Conservation (phyloP, 257 asterid species). For the Lycium ferocissimum region DNA sequence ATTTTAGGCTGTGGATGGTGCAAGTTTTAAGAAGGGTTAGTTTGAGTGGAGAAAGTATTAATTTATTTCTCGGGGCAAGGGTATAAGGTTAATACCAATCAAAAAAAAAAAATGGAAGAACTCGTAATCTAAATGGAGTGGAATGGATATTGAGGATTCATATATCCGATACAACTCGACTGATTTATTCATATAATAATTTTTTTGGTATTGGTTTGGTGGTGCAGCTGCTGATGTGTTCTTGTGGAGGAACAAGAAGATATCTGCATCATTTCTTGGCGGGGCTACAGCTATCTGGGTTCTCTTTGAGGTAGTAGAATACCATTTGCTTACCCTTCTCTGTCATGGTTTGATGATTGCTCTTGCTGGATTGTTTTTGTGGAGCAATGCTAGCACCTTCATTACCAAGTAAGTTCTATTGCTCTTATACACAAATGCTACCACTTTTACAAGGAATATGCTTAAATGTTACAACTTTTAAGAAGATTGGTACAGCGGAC, state of each 20-base stretch:
- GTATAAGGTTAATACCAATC: no score
- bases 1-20: not conserved
- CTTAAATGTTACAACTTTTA: not conserved
- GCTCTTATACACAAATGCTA: not conserved
- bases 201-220: constrained; percentile 7
- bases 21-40: no score
- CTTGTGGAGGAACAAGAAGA: constrained; percentile 89
- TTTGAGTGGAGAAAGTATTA: no score
- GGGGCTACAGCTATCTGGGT: constrained; percentile 81
- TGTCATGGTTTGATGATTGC: constrained; percentile 70
- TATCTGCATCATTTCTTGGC: constrained; percentile 75
- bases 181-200: not conserved
- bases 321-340: constrained; percentile 66
- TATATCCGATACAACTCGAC: not conserved
- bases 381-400: constrained; percentile 72
- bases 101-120: no score
- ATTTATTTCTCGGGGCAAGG: no score
- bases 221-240: constrained; percentile 85
- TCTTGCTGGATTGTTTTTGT: constrained; percentile 64
- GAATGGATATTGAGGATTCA: not conserved
- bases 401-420: constrained; percentile 64
- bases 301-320: constrained; percentile 80
- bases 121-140: not conserved
- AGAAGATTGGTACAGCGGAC: no score
- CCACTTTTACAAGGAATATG: no score